Base-by-base conservation (phyloP, 495 filamentous ascomycete genomes). In the Cudoniella acicularis region DNA sequence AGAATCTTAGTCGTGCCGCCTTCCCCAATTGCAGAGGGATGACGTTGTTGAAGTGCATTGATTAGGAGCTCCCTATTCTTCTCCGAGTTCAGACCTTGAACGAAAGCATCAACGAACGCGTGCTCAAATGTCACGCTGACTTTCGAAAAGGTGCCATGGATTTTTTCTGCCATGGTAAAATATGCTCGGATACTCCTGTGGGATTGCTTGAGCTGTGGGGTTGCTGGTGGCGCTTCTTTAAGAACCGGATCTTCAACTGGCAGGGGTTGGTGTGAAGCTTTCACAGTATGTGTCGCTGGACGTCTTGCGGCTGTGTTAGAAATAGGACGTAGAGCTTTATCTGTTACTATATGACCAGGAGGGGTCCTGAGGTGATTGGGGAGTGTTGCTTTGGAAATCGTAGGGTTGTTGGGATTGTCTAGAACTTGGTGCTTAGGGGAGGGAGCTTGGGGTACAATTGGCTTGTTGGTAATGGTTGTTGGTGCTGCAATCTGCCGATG, bases 81-180 rank as follows among this genome's bases (percentile, higher is more conserved):
- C 2, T 41, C 1, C 17, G 30, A 40, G 24, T n/a, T 41, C 4
- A 64, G 42, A 1, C 62, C 62, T 3, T 50, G 57, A 23, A 67
- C 52, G 30, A 64, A 67, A 9, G 36, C 8, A 16, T 45, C 45
- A 21, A 67, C 54, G 23, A 64, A 67, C 16, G 51, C 46, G 18
- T 52, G 21, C 41, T 63, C 57, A 0, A 51, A 18, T 13, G 27
- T 40, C 2, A 20, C 8, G 26, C 52, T 9, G 18, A 4, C 8
- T 46, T 17, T n/a, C 17, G 11, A n/a, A 21, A 46, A 9, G 6
- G 43, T 17, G 13, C n/a, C 13, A 16, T 46, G 11, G 8, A n/a
- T 17, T 17, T 36, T 36, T 6, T 36, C 30, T 36, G 13, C 30
- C 30, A 36, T 4, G 6, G 4, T 13, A 36, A 6, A n/a, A 17